Percentiles rank a stretch among this genome's conserved stretches.
Conservation (phyloP, 257 asterid genomes). For the Solanum corneliomulleri region DNA sequence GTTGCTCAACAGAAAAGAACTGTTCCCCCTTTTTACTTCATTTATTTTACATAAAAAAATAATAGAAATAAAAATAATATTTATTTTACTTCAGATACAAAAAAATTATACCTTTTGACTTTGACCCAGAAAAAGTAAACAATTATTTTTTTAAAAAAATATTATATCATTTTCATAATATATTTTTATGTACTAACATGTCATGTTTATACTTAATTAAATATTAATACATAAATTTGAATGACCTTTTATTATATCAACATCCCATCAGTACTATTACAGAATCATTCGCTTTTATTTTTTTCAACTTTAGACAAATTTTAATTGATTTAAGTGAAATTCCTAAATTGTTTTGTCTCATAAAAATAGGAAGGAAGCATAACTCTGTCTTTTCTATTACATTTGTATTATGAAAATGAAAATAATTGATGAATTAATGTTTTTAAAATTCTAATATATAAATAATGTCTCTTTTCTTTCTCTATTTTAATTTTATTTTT, state of each 20-base stretch:
- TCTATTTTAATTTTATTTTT: background rate
- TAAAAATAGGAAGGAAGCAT: background rate
- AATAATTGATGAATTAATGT: background rate
- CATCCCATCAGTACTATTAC: background rate
- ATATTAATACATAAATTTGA: background rate
- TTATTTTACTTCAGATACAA: background rate
- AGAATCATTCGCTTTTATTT: too few relatives aligned
- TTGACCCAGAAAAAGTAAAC: background rate
- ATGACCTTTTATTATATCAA: background rate
- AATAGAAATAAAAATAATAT: background rate
- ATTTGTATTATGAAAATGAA: background rate
- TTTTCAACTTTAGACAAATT: too few relatives aligned
- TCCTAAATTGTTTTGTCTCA: too few relatives aligned
- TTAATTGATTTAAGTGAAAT: too few relatives aligned
- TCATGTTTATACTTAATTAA: background rate
- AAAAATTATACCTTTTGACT: background rate
- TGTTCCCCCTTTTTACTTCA: conserved; percentile 5
- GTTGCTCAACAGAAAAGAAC: conserved; percentile 12
- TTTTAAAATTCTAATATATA: background rate
- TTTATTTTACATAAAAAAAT: background rate
- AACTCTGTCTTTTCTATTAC: background rate
- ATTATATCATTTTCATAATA: background rate
- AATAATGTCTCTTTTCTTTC: background rate
- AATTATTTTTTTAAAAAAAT: background rate
- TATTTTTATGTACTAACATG: background rate